Evolutionary conservation across 306 rosid species (phyloP).

Genomic region (Pyrus communis): DNA sequence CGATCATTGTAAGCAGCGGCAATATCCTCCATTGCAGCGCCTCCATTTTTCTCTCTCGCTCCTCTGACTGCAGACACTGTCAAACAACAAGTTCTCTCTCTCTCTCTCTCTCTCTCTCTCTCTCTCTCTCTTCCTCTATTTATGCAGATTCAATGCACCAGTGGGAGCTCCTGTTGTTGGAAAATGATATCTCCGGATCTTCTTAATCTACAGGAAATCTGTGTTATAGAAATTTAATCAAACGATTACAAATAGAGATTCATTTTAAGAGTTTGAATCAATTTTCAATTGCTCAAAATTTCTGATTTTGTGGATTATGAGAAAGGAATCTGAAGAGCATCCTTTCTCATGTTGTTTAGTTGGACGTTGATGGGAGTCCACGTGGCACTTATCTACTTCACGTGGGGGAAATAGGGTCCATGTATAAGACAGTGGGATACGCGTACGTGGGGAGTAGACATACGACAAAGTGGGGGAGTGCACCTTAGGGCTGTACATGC

Average conservation of each 20-base stretch:
- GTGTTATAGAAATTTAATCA: accelerated
- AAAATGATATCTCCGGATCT: too few species aligned
- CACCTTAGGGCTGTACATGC: neutral
- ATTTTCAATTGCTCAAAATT: accelerated
- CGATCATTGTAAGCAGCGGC: slow-evolving; percentile 41
- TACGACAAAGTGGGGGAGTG: neutral
- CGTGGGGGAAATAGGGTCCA: neutral
- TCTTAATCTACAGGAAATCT: too few species aligned
- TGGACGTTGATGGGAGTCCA: neutral
- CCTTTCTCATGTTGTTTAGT: neutral
- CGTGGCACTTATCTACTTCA: neutral
- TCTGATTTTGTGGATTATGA: too few species aligned
- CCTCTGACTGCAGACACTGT: neutral
- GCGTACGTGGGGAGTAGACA: neutral
- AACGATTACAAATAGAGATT: accelerated
- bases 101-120: neutral
- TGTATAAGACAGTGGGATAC: neutral
- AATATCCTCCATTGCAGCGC: slow-evolving; percentile 50
- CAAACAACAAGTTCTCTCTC: neutral
- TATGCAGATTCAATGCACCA: neutral
- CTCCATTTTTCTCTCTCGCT: slow-evolving; percentile 27
- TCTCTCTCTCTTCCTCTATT: too few species aligned
- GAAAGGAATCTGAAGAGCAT: accelerated
- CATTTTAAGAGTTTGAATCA: too few species aligned
- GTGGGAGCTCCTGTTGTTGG: neutral